A percentile compares a stretch with the other conserved stretches of the same genome.
Evolutionary conservation across 805 yeast species (phyloP).

Genomic region (Scheffersomyces stipitis): DNA sequence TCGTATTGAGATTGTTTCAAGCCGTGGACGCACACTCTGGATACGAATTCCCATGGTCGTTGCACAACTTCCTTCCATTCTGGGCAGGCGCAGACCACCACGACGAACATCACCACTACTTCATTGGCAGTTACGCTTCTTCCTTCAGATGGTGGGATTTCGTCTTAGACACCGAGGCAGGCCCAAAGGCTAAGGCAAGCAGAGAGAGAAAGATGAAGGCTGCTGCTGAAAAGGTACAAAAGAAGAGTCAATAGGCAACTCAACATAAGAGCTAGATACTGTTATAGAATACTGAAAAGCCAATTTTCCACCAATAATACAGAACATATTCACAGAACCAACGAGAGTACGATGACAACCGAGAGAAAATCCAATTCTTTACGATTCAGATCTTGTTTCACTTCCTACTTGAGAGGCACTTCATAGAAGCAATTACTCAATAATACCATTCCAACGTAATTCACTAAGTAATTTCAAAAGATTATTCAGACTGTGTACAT

Average conservation of each 20-base stretch:
- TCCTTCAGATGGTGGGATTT: constrained; percentile 97
- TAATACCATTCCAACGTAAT: too few relatives aligned
- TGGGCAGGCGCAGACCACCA: constrained; percentile 99
- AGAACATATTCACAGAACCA: neutral
- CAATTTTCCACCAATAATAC: neutral
- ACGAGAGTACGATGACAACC: neutral
- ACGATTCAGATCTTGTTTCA: too few relatives aligned
- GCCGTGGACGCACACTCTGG: constrained; percentile 98
- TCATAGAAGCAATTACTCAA: too few relatives aligned
- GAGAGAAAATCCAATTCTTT: too few relatives aligned
- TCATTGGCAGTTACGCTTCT: constrained; percentile 93
- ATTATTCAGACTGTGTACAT: too few relatives aligned
- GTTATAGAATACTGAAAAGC: neutral
- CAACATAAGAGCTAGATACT: neutral
- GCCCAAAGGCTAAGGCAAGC: constrained; percentile 71
- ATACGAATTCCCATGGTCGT: constrained; percentile 95
- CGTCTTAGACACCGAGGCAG: constrained; percentile 85
- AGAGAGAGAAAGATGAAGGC: constrained; percentile 66
- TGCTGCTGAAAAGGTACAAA: constrained; percentile 47
- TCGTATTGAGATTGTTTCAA: constrained; percentile 83
- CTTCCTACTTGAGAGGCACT: too few relatives aligned
- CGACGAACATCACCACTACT: constrained; percentile 95
- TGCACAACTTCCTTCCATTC: constrained; percentile 87
- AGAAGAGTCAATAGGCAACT: constrained; percentile 7
- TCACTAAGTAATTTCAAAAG: too few relatives aligned